Percentiles rank a stretch among this genome's conserved stretches.
These are phyloP conservation scores for Apiospora aurea DNA, from an alignment of 2,329 filamentous ascomycete species.

Conservation along the genomic window DNA sequence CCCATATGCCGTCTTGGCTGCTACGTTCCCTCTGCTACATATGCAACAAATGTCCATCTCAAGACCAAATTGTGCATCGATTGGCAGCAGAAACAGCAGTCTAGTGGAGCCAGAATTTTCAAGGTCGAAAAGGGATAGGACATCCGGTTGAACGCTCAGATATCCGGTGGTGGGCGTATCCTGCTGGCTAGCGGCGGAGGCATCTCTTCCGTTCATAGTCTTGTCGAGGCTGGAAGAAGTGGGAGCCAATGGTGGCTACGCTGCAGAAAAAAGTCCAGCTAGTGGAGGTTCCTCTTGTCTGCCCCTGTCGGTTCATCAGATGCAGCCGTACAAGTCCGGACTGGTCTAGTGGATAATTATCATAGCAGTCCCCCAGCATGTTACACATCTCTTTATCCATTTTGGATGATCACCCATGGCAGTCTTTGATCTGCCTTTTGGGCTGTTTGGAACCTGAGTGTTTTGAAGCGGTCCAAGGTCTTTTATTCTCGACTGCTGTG, in stretches of 20 bases:
- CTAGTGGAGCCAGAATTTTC: not conserved
- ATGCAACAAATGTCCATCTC: not conserved
- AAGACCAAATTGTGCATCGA: not conserved
- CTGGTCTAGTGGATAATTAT: not conserved
- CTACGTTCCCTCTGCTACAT: not conserved
- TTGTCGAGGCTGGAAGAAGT: not conserved
- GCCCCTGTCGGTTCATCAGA: not conserved
- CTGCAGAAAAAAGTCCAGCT: not conserved
- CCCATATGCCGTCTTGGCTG: constrained; percentile 8
- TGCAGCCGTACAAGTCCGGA: not conserved
- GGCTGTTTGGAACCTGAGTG: not conserved
- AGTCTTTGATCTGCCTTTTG: not conserved
- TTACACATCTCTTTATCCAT: not conserved
- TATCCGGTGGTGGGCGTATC: not conserved
- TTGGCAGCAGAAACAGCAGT: not conserved
- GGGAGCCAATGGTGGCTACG: not conserved
- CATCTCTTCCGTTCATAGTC: not conserved
- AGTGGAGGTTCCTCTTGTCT: not conserved
- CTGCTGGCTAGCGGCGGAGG: constrained; percentile 1
- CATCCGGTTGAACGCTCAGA: not conserved
- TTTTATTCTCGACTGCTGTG: not conserved
- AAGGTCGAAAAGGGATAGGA: not conserved
- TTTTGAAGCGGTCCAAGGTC: not conserved
- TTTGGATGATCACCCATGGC: not conserved
- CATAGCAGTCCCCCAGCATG: not conserved